Evolutionary conservation across 257 asterid genomes (phyloP).

Genomic region (Buddleja alternifolia): DNA sequence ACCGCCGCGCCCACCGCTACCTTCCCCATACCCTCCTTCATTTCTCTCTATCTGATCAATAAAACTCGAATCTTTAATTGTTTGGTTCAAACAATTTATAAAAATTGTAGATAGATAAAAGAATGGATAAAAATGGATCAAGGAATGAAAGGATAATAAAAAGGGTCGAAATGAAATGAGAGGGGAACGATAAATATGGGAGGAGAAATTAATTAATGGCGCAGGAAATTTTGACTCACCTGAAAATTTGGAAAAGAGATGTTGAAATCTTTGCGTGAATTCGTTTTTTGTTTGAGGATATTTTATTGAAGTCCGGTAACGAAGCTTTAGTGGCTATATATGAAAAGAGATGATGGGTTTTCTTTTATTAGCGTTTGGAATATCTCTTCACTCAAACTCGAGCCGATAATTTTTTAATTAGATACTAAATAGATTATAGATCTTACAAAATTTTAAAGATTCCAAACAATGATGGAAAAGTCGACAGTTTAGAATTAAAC

Average conservation of each 20-base stretch:
- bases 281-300: neutral
- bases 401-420: no score
- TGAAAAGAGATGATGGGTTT: no score
- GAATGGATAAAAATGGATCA: neutral
- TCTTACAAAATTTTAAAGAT: no score
- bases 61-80: slow-evolving; percentile 12
- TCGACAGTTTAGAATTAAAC: no score
- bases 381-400: no score
- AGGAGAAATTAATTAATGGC: slow-evolving; percentile 30
- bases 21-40: slow-evolving; percentile 55
- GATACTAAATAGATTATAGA: no score
- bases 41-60: neutral
- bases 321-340: slow-evolving; percentile 11
- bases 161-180: neutral
- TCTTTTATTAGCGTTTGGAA: no score
- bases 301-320: slow-evolving; percentile 7
- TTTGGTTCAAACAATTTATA: neutral
- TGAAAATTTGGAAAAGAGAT: slow-evolving; percentile 15
- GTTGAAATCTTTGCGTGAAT: slow-evolving; percentile 21
- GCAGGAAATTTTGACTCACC: slow-evolving; percentile 24
- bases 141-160: neutral
- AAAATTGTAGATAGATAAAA: neutral
- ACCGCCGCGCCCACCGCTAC: slow-evolving; percentile 56
- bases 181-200: slow-evolving; percentile 8
- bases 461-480: no score